Conservation (phyloP, 495 filamentous ascomycete genomes). For the Elasticomyces elasticus region DNA sequence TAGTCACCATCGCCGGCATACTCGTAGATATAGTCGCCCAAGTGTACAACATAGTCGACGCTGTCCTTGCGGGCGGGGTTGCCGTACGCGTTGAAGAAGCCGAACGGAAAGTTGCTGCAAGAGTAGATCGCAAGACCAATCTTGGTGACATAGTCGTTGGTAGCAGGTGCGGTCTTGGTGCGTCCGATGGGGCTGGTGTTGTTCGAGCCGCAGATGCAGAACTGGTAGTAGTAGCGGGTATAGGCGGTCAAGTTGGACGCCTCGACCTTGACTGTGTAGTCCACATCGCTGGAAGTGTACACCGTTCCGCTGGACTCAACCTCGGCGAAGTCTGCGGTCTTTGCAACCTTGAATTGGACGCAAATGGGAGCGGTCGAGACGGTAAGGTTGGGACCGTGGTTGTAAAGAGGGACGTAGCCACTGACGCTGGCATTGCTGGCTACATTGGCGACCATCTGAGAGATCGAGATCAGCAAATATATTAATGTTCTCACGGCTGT, state of each 20-base stretch:
- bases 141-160: conserved; percentile 27
- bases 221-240: conserved; percentile 45
- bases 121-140: conserved; percentile 34
- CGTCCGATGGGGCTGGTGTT: conserved; percentile 31
- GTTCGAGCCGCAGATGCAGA: conserved; percentile 32
- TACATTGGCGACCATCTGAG: conserved; percentile 43
- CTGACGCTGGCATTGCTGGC: conserved; percentile 45
- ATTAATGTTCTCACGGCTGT: no score
- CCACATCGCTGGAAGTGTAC: conserved; percentile 57
- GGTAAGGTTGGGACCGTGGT: conserved; percentile 45
- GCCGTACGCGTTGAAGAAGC: conserved; percentile 40
- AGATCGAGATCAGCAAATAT: no score
- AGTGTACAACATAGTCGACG: conserved; percentile 55
- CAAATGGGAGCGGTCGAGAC: conserved; percentile 51
- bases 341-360: conserved; percentile 44
- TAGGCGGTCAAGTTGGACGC: conserved; percentile 47
- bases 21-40: conserved; percentile 65
- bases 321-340: conserved; percentile 31
- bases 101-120: conserved; percentile 32
- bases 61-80: conserved; percentile 57
- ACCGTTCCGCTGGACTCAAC: conserved; percentile 41
- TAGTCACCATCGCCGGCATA: conserved; percentile 44
- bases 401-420: conserved; percentile 45
- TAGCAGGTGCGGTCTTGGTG: conserved; percentile 32
- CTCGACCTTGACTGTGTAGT: conserved; percentile 63